Percentiles rank a stretch among this genome's conserved stretches.
Evolutionary conservation across 2,329 filamentous ascomycete species (phyloP).

Genomic region (Pyrenophora seminiperda): DNA sequence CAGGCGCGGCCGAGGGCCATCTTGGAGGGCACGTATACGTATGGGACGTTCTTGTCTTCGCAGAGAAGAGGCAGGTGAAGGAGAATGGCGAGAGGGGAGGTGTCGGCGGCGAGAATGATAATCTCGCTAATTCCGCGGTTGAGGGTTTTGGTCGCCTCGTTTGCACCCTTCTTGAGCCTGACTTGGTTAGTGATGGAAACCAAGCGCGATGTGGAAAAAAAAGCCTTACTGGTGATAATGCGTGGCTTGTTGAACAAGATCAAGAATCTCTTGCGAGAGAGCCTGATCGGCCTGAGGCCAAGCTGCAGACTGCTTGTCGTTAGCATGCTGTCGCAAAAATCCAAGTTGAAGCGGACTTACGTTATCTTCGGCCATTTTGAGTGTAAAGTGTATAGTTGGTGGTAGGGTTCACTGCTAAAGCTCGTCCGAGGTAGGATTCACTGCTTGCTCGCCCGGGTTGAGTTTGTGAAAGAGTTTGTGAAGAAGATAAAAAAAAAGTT

Average conservation of each 20-base stretch:
- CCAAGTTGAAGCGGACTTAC: not conserved
- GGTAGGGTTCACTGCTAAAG: conserved; percentile 42
- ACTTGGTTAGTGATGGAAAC: too few species aligned
- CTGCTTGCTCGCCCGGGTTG: conserved; percentile 42
- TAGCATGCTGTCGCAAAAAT: too few species aligned
- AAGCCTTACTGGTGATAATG: conserved; percentile 27
- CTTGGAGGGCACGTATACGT: conserved; percentile 71
- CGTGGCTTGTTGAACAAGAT: conserved; percentile 42
- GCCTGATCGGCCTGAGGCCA: conserved; percentile 52
- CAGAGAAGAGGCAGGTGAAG: conserved; percentile 77
- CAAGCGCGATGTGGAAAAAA: too few species aligned
- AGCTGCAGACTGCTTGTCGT: not conserved
- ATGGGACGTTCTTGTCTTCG: conserved; percentile 78
- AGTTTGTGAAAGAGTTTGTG: conserved; percentile 10
- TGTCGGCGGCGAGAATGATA: conserved; percentile 81
- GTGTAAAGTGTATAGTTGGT: conserved; percentile 5
- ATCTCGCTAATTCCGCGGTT: conserved; percentile 91
- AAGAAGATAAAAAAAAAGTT: conserved; percentile 14
- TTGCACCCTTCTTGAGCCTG: conserved; percentile 55
- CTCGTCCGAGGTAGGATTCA: conserved; percentile 45
- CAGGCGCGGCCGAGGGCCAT: conserved; percentile 73
- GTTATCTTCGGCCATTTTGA: conserved; percentile 39
- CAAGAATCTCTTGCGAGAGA: conserved; percentile 52
- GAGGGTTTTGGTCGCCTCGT: conserved; percentile 78
- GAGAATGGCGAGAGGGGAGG: conserved; percentile 78